phyloP scores from a whole-genome alignment of 768 basidiomycete genomes.

The Hysterangium stoloniferum region DNA sequence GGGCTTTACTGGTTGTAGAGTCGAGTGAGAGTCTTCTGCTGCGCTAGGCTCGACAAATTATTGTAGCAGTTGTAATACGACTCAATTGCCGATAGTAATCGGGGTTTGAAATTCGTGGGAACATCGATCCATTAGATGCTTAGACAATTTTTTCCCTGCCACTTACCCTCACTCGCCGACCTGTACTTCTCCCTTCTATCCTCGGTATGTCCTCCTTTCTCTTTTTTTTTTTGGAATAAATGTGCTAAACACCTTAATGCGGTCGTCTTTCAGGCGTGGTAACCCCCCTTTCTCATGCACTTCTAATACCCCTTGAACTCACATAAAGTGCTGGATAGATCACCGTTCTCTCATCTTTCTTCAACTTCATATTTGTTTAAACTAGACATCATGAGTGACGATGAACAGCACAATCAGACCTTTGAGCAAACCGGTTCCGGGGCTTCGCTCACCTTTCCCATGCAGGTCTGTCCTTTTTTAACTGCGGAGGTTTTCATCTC shows the following conservation, averaged over 20 bases:
- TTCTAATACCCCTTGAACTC: not conserved
- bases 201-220: not conserved
- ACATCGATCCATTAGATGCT: conserved; percentile 10
- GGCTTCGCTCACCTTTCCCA: conserved; percentile 74
- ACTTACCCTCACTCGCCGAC: not conserved
- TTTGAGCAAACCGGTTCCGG: conserved; percentile 78
- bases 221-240: not conserved
- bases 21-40: too few relatives aligned
- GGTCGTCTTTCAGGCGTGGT: conserved; percentile 1
- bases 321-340: not conserved
- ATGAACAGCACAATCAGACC: conserved; percentile 78
- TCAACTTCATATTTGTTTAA: not conserved
- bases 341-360: conserved; percentile 5
- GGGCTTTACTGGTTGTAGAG: too few relatives aligned
- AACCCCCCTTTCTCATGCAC: not conserved
- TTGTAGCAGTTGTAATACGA: too few relatives aligned
- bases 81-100: not conserved
- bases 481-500: not conserved
- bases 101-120: conserved; percentile 9
- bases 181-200: not conserved
- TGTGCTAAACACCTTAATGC: not conserved
- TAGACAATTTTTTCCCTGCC: conserved; percentile 4
- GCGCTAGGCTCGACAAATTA: too few relatives aligned
- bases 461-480: conserved; percentile 35
- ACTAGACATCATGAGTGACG: conserved; percentile 28